phyloP scores from a whole-genome alignment of 2,329 filamentous ascomycete species.

The Cladosporium sp. region DNA sequence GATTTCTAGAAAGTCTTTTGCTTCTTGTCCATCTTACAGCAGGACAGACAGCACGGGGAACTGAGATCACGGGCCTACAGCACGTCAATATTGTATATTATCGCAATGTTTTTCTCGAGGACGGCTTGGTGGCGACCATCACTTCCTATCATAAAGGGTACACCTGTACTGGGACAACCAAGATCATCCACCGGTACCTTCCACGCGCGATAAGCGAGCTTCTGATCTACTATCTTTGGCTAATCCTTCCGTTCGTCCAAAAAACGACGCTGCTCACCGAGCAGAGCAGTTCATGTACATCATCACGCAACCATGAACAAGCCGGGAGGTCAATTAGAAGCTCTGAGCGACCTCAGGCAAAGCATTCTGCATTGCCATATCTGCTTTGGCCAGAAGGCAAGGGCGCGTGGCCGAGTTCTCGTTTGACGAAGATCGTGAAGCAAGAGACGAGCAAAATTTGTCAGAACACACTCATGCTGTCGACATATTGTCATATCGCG shows the following conservation, averaged over 20 bases:
- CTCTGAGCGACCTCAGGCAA: no score
- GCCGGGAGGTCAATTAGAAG: no score
- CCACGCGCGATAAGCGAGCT: constrained; percentile 30
- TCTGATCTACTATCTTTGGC: constrained; percentile 26
- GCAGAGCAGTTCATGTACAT: not conserved
- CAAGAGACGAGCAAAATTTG: not conserved
- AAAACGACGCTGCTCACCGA: not conserved
- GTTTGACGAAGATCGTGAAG: not conserved
- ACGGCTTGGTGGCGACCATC: constrained; percentile 28
- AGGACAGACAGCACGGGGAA: constrained; percentile 19
- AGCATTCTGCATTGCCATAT: not conserved
- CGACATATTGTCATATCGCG: constrained; percentile 1
- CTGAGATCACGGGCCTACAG: constrained; percentile 25
- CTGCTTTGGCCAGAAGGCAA: not conserved
- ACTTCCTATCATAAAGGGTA: constrained; percentile 32
- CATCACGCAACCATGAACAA: not conserved
- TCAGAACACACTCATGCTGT: not conserved
- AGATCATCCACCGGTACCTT: constrained; percentile 33
- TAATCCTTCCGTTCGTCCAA: constrained; percentile 20
- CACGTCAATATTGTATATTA: constrained; percentile 10
- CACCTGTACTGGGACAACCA: constrained; percentile 23
- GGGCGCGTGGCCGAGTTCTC: not conserved
- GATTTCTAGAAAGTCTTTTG: no score
- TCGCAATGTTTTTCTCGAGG: constrained; percentile 31
- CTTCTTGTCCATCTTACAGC: no score